These are phyloP conservation scores for Lactarius sp. DNA, from an alignment of 768 basidiomycete genomes.

Conservation along the genomic window DNA sequence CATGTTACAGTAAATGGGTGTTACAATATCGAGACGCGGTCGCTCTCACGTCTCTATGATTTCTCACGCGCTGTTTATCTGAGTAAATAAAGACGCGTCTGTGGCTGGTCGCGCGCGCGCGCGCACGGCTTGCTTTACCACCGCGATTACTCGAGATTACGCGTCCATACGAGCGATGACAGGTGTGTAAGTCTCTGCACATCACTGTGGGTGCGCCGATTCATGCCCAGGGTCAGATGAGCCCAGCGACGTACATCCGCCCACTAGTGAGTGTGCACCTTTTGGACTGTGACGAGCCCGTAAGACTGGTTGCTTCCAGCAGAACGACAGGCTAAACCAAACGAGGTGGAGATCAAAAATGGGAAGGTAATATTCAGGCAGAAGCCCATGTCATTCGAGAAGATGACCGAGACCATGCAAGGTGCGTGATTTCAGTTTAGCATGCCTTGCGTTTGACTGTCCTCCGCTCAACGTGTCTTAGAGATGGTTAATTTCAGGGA, in stretches of 20 bases:
- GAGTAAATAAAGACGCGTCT: constrained; percentile 18
- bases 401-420: constrained; percentile 76
- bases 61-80: constrained; percentile 10
- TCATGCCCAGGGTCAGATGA: constrained; percentile 2
- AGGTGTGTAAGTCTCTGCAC: not conserved
- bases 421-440: constrained; percentile 40
- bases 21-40: constrained; percentile 29
- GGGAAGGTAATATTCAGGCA: constrained; percentile 74
- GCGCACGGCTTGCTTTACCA: not conserved
- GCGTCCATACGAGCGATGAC: constrained; percentile 6
- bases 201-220: not conserved
- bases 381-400: constrained; percentile 68
- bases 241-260: not conserved
- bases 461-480: constrained; percentile 29
- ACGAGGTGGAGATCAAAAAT: constrained; percentile 64
- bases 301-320: constrained; percentile 28
- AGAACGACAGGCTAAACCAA: constrained; percentile 39
- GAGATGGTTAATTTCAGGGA: constrained; percentile 75
- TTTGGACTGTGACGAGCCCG: not conserved
- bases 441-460: not conserved
- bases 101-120: not conserved
- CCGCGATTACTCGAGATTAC: constrained; percentile 7
- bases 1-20: constrained; percentile 36
- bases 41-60: not conserved
- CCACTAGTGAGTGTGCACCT: constrained; percentile 8